Conservation (phyloP, 2,329 filamentous ascomycete genomes). For the Lasiodiplodia gonubiensis region DNA sequence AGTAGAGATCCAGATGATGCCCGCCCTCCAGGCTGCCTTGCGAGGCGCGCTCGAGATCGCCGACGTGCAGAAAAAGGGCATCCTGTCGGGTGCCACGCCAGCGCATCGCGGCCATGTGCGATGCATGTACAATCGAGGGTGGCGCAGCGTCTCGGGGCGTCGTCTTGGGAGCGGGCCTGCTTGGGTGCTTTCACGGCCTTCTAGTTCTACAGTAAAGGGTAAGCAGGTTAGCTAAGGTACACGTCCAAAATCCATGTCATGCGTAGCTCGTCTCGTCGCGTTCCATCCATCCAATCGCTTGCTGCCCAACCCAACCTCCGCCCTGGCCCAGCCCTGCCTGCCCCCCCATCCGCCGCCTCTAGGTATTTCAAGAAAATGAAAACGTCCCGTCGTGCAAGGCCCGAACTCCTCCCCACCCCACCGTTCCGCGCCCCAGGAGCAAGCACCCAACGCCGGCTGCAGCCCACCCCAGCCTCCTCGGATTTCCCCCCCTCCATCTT, state of each 20-base stretch:
- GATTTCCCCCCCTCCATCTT: constrained; percentile 11
- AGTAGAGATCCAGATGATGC: background rate
- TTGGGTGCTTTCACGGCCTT: constrained; percentile 19
- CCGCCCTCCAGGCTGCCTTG: constrained; percentile 12
- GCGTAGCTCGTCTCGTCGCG: constrained; percentile 28
- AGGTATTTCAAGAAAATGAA: constrained; percentile 29
- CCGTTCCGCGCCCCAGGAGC: constrained; percentile 10
- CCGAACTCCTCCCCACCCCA: constrained; percentile 17
- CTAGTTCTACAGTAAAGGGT: constrained; percentile 21
- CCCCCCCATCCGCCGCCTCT: constrained; percentile 23
- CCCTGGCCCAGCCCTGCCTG: constrained; percentile 17
- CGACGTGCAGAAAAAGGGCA: constrained; percentile 8
- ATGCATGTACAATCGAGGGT: constrained; percentile 19
- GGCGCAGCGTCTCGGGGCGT: background rate
- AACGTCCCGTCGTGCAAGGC: constrained; percentile 26
- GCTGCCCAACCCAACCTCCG: constrained; percentile 28
- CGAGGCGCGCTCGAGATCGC: constrained; percentile 13
- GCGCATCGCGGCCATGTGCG: constrained; percentile 11
- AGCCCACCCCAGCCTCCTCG: constrained; percentile 3
- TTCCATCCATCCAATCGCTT: constrained; percentile 28
- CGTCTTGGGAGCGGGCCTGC: constrained; percentile 4
- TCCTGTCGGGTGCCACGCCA: constrained; percentile 22
- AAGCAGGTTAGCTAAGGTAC: constrained; percentile 20
- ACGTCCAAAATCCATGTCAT: constrained; percentile 25
- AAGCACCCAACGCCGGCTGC: constrained; percentile 18